These are phyloP conservation scores for Colletotrichum neosansevieriae DNA, from an alignment of 2,329 filamentous ascomycete genomes.

Conservation along the genomic window DNA sequence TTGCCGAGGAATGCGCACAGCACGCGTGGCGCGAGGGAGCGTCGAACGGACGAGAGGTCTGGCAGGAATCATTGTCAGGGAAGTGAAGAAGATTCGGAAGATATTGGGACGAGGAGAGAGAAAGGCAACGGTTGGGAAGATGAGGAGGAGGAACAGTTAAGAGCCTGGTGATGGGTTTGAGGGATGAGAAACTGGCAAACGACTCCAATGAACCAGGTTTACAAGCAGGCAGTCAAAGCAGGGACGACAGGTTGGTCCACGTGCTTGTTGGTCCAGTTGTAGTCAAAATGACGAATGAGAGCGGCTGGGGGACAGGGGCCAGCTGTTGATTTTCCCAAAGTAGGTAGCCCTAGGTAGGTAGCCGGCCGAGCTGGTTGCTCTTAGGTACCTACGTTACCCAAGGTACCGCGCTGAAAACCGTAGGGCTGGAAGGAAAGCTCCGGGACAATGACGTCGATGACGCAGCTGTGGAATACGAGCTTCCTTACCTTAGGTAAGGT, in stretches of 20 bases:
- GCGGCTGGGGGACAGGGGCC: background rate
- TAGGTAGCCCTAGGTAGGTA: no score
- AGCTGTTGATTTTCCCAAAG: background rate
- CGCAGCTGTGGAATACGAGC: background rate
- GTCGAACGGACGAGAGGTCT: constrained; percentile 47
- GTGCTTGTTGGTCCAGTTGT: constrained; percentile 10
- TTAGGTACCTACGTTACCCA: no score
- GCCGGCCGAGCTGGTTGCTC: no score
- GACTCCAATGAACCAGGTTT: background rate
- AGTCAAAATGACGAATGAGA: constrained; percentile 27
- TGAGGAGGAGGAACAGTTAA: background rate
- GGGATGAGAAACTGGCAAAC: background rate
- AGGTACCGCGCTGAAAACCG: background rate
- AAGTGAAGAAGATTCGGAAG: background rate
- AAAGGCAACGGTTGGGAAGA: no score
- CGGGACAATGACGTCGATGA: constrained; percentile 36
- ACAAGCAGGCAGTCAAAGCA: constrained; percentile 3
- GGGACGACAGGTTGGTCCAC: constrained; percentile 2
- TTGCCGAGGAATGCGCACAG: constrained; percentile 44
- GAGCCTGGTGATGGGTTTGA: constrained; percentile 12
- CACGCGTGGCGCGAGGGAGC: constrained; percentile 46
- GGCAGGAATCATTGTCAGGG: constrained; percentile 46
- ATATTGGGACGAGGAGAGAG: background rate
- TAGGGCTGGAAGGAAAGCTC: constrained; percentile 34
- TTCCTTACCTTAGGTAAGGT: no score